Conservation (phyloP, 1,284 basidiomycete genomes). For the Puccinia triticina region DNA sequence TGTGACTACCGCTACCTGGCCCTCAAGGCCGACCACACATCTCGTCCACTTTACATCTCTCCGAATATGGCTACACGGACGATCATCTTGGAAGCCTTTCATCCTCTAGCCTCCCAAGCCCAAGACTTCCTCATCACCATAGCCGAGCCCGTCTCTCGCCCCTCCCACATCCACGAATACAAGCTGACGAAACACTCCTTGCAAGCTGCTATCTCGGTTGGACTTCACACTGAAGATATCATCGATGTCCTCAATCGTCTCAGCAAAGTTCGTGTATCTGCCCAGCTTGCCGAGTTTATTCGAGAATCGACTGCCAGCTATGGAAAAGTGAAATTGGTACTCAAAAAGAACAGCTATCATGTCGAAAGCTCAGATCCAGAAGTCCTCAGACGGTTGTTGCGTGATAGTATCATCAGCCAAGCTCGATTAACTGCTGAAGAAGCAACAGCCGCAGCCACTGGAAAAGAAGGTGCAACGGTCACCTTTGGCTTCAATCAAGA, state of each 20-base stretch:
- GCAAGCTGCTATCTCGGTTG: slow-evolving; percentile 97
- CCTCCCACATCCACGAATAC: slow-evolving; percentile 98
- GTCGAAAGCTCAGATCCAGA: slow-evolving; percentile 92
- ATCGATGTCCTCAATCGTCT: slow-evolving; percentile 74
- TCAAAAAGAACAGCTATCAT: slow-evolving; percentile 94
- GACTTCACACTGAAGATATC: slow-evolving; percentile 95
- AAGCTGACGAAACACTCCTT: slow-evolving; percentile 96
- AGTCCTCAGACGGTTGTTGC: slow-evolving; percentile 79
- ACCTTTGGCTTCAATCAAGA: slow-evolving; percentile 70
- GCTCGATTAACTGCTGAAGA: slow-evolving; percentile 66
- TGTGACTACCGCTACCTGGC: slow-evolving; percentile 78
- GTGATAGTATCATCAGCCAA: slow-evolving; percentile 79
- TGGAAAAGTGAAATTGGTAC: slow-evolving; percentile 93
- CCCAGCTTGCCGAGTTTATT: slow-evolving; percentile 78
- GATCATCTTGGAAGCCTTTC: slow-evolving; percentile 94
- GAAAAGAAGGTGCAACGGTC: slow-evolving; percentile 38
- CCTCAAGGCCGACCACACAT: slow-evolving; percentile 83
- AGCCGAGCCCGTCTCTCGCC: slow-evolving; percentile 97
- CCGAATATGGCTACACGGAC: slow-evolving; percentile 77
- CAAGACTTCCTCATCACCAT: slow-evolving; percentile 98
- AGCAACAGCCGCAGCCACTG: slow-evolving; percentile 63
- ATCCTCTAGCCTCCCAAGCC: slow-evolving; percentile 93
- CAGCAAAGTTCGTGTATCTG: slow-evolving; percentile 74
- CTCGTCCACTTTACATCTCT: slow-evolving; percentile 90
- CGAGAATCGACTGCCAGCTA: slow-evolving; percentile 88